phyloP scores from a whole-genome alignment of 2,329 filamentous ascomycete genomes.

The Teratosphaeria viscida region DNA sequence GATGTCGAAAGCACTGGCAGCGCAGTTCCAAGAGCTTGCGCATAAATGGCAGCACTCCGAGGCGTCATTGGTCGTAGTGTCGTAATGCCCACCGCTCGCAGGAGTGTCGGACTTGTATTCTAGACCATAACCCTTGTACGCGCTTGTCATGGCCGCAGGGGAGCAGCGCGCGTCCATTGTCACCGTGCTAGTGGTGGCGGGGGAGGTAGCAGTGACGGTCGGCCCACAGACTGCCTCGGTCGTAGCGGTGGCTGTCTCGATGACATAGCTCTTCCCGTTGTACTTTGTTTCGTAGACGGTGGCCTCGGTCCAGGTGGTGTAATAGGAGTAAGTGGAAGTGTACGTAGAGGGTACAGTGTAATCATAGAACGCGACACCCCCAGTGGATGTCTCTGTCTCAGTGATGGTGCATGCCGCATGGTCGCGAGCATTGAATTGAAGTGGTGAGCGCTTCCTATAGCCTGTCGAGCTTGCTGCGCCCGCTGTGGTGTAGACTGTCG shows the following conservation, averaged over 20 bases:
- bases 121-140: slow-evolving; percentile 19
- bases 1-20: slow-evolving; percentile 21
- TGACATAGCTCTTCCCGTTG: slow-evolving; percentile 20
- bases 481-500: slow-evolving; percentile 15
- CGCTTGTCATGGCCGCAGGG: slow-evolving; percentile 18
- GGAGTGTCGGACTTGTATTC: slow-evolving; percentile 16
- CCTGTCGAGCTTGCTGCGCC: slow-evolving; percentile 1
- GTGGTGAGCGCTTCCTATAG: slow-evolving; percentile 9
- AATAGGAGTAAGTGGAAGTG: slow-evolving; percentile 20
- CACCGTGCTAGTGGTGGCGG: slow-evolving; percentile 13
- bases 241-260: slow-evolving; percentile 17
- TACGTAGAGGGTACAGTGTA: slow-evolving; percentile 11
- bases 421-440: slow-evolving; percentile 11
- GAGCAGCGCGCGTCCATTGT: slow-evolving; percentile 23
- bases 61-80: slow-evolving; percentile 19
- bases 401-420: slow-evolving; percentile 17
- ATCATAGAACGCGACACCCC: slow-evolving; percentile 20
- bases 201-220: slow-evolving; percentile 10
- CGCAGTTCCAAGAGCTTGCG: slow-evolving; percentile 18
- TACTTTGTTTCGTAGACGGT: slow-evolving; percentile 21
- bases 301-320: slow-evolving; percentile 19
- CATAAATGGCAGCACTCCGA: slow-evolving; percentile 24
- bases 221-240: slow-evolving; percentile 11
- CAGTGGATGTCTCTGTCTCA: slow-evolving; percentile 16
- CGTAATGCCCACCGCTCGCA: slow-evolving; percentile 16